Evolutionary conservation across 352 stramenopile species (phyloP).

Genomic region (Globisporangium carolinianum): DNA sequence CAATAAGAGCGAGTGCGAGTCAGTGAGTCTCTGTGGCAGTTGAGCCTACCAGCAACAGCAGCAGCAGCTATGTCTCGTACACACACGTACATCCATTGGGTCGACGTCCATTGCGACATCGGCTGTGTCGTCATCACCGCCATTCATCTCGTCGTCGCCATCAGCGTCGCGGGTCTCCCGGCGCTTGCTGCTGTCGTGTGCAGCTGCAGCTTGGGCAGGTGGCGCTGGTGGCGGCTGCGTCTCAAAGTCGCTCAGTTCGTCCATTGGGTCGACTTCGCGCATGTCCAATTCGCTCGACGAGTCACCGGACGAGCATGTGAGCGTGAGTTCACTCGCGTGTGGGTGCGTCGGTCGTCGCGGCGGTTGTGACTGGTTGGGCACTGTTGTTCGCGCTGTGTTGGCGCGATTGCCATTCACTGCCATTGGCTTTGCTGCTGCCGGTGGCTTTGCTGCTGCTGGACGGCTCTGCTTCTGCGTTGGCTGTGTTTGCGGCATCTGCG

Average conservation of each 20-base stretch:
- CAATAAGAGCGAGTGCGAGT: neutral
- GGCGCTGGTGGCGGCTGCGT: slow-evolving; percentile 3
- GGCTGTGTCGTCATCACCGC: neutral
- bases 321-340: neutral
- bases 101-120: neutral
- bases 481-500: neutral
- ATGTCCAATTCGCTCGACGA: slow-evolving; percentile 45
- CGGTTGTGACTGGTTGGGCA: too few relatives aligned
- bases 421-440: neutral
- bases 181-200: too few relatives aligned
- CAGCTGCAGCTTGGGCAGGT: too few relatives aligned
- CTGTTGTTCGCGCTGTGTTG: neutral
- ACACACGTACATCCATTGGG: neutral
- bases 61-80: neutral
- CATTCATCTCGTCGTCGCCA: neutral
- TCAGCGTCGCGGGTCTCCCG: too few relatives aligned
- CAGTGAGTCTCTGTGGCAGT: slow-evolving; percentile 5
- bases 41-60: too few relatives aligned
- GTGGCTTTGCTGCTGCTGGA: neutral
- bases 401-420: neutral
- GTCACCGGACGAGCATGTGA: slow-evolving; percentile 8
- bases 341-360: neutral
- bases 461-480: neutral
- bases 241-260: slow-evolving; percentile 62
- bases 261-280: slow-evolving; percentile 50